Base-by-base conservation (phyloP, 108 stramenopile genomes). In the Pseudonitzschia delicatissima region DNA sequence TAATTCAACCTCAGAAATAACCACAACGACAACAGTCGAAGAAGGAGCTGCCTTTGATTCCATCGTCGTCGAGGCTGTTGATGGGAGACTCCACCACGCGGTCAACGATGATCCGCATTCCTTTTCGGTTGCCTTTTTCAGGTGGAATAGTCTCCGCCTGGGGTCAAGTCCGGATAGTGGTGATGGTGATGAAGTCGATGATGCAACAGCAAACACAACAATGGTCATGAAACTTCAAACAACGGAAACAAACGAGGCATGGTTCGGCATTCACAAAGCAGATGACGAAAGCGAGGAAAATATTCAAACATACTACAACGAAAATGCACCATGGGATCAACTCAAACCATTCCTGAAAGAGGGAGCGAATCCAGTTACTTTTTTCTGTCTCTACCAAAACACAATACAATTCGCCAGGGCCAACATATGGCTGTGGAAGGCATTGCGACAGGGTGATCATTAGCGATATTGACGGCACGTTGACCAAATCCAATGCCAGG, bases 381-480 rank as follows among this genome's bases (percentile, higher is more conserved):
- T 66, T 44, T 44, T 69, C 2, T 44, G 64, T 27, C 15, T 57
- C 11, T 9, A 69, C 45, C n/a, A 69, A 23, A 40, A 45, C 3
- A 27, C 23, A 15, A 42, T 87, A 48, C 79, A 73, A 23, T 64
- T 73, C 2, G 77, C 83, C 12, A 57, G 75, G 32, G 79, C 83
- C 15, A 71, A 76, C 44, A 65, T 92, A 4, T 84, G 72, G 67
- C 20, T 93, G 7, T 93, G 91, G 91, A 62, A 57, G 12, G n/a
- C 45, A 68, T 9, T 26, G 36, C 5, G 88, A 90, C 45, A 48
- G 66, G 6, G 42, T 93, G 18, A 57, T 88, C 27, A 73, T 93
- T 9, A 66, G 57, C 47, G 91, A 93, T 62, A 75, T 93, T 53
- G 91, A 93, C 74, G 91, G 91, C 21, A 93, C 91, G 1, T 72